Conservation (phyloP, 768 basidiomycete genomes). For the Mycena albidolilacea region DNA sequence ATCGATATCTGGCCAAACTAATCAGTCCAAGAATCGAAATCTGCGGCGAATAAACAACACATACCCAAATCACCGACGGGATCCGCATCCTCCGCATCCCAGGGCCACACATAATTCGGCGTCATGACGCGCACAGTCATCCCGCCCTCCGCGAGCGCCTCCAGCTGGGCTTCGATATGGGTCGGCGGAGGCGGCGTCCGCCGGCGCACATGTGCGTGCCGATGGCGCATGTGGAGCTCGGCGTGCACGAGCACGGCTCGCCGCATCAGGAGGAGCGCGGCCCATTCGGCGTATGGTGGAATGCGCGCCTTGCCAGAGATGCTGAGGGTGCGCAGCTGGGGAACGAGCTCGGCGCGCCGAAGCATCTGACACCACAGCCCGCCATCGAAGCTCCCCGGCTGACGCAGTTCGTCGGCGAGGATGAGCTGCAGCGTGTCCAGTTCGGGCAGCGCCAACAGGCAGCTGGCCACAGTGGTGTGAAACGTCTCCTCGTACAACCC, state of each 20-base stretch:
- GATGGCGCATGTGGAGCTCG: not conserved
- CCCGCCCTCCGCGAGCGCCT: not conserved
- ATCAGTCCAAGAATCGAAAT: too few relatives aligned
- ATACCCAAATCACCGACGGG: not conserved
- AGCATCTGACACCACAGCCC: not conserved
- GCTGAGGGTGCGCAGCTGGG: not conserved
- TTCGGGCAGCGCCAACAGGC: not conserved
- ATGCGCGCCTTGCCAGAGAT: not conserved
- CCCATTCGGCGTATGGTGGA: not conserved
- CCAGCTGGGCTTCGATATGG: not conserved
- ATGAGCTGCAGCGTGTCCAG: not conserved
- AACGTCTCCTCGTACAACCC: not conserved
- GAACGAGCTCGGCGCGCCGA: not conserved
- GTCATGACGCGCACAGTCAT: not conserved
- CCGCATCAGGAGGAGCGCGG: not conserved
- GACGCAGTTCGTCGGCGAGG: not conserved
- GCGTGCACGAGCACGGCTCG: not conserved
- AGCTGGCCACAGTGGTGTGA: not conserved
- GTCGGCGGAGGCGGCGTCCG: not conserved
- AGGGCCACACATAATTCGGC: not conserved
- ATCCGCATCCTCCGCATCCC: not conserved
- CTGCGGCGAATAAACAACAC: too few relatives aligned
- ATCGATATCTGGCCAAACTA: too few relatives aligned
- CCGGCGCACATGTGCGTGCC: not conserved
- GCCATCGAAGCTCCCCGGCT: not conserved